Base-by-base conservation (phyloP, 768 basidiomycete genomes). In the Xanthoconium purpureum region DNA sequence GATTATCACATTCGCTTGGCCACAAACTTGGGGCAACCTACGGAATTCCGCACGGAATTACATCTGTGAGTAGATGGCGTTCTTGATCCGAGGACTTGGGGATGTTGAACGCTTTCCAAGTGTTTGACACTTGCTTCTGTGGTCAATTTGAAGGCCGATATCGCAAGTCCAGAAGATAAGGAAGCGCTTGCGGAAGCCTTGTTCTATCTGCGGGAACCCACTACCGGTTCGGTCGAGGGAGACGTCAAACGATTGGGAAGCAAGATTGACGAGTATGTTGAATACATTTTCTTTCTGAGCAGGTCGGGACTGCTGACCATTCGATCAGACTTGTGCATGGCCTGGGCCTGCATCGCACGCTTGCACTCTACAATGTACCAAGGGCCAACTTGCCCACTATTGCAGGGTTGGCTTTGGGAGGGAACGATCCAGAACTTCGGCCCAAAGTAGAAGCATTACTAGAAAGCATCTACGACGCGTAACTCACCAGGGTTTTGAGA, bases 41-140 rank as follows among this genome's bases (percentile, higher is more conserved):
- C 64, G 72, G 77, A 50, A 90, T 93, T 54, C 87, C 89, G 20
- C 89, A 93, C 67, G 90, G 90, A 10, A 87, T 90, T 58, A 91
- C 90, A 5, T 90, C 89, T n/a, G 88, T 88, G 58, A 70, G 82
- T 64, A 17, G 20, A 37, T 17, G 9, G 2, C 6, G 6, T 54
- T 45, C 46, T 50, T 53, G 17, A 45, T 55, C 47, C 39, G 45
- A 50, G 47, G 43, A 63, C 35, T 54, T 32, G 56, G 32, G 52
- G 24, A 13, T 38, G 18, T 14, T 43, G 6, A 50, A 24, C 24
- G 3, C 46, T 43, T 51, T 35, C 38, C 39, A 50, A 90, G 88
- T 90, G 89, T 67, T 74, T 89, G 51, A 90, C 88, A 7, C 78
- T 91, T 24, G 80, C 83, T 5, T 79, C 87, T 1, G 84, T 84